These are phyloP conservation scores for Boletus holoroseus DNA, from an alignment of 1,284 basidiomycete genomes.

Conservation along the genomic window DNA sequence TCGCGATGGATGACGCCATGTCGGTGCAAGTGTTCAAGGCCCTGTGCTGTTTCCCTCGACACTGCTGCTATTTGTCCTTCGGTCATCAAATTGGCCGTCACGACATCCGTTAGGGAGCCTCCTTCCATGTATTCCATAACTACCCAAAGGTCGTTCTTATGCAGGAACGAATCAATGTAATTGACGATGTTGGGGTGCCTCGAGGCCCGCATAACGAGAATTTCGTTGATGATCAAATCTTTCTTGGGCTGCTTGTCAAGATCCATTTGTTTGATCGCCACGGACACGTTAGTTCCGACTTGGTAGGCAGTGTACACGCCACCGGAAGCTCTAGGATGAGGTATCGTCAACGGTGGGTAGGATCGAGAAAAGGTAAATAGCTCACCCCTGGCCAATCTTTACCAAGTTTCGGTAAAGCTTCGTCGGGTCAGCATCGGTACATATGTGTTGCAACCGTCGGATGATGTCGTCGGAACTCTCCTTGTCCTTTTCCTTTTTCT, in stretches of 20 bases:
- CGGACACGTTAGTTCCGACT: slow-evolving; percentile 86
- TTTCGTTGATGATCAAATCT: slow-evolving; percentile 99
- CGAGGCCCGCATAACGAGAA: slow-evolving; percentile 96
- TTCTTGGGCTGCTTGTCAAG: slow-evolving; percentile 99
- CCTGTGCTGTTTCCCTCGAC: slow-evolving; percentile 84
- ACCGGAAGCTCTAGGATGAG: slow-evolving; percentile 73
- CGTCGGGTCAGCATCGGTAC: slow-evolving; percentile 96
- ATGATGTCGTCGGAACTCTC: slow-evolving; percentile 88
- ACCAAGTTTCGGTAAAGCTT: slow-evolving; percentile 86
- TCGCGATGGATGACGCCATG: slow-evolving; percentile 97
- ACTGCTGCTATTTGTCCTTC: slow-evolving; percentile 94
- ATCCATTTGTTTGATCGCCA: slow-evolving; percentile 99
- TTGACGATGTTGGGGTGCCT: slow-evolving; percentile 98
- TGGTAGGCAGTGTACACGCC: slow-evolving; percentile 99
- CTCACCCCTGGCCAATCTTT: slow-evolving; percentile 97
- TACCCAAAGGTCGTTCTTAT: slow-evolving; percentile 98
- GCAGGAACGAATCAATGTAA: slow-evolving; percentile 96
- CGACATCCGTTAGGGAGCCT: slow-evolving; percentile 88
- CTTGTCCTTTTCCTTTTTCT: slow-evolving; percentile 80
- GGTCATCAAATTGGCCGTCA: slow-evolving; percentile 95
- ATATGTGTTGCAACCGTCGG: slow-evolving; percentile 86
- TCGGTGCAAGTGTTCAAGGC: slow-evolving; percentile 86
- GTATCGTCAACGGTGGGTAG: slow-evolving; percentile 1
- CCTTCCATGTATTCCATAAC: slow-evolving; percentile 99
- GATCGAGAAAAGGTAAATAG: slow-evolving; percentile 11